Evolutionary conservation across 257 asterid genomes (phyloP).

Genomic region (Plantago major): DNA sequence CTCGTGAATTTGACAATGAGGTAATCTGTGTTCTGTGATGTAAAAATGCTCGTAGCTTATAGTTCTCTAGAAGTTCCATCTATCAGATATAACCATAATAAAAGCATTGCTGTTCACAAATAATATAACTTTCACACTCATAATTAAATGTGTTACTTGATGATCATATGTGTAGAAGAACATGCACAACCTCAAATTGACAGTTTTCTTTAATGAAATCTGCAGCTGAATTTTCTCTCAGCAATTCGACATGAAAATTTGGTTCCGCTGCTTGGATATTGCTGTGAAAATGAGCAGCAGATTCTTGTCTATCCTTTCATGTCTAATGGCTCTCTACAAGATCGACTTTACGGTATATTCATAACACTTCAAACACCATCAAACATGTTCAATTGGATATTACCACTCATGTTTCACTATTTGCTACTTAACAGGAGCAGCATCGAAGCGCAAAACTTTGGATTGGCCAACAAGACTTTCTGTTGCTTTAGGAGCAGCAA

Average conservation of each 20-base stretch:
- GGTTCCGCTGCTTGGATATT: constrained; percentile 76
- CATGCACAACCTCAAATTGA: constrained; percentile 1
- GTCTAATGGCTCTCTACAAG: constrained; percentile 91
- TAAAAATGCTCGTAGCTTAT: background rate
- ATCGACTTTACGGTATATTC: constrained; percentile 72
- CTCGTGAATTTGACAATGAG: constrained; percentile 84
- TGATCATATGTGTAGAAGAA: background rate
- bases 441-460: constrained; percentile 71
- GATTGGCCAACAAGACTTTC: constrained; percentile 93
- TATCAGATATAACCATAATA: too few species aligned
- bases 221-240: constrained; percentile 71
- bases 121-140: too few species aligned
- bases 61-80: background rate
- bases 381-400: constrained; percentile 14
- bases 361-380: constrained; percentile 1
- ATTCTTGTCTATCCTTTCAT: constrained; percentile 89
- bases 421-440: constrained; percentile 54
- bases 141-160: too few species aligned
- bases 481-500: constrained; percentile 84
- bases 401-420: constrained; percentile 17
- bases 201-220: constrained; percentile 14
- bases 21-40: constrained; percentile 27
- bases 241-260: constrained; percentile 71
- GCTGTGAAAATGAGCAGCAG: constrained; percentile 90
- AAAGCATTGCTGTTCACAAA: too few species aligned